These are phyloP conservation scores for Alloteropsis semialata DNA, from an alignment of 176 grass and related monocot genomes.

Conservation along the genomic window DNA sequence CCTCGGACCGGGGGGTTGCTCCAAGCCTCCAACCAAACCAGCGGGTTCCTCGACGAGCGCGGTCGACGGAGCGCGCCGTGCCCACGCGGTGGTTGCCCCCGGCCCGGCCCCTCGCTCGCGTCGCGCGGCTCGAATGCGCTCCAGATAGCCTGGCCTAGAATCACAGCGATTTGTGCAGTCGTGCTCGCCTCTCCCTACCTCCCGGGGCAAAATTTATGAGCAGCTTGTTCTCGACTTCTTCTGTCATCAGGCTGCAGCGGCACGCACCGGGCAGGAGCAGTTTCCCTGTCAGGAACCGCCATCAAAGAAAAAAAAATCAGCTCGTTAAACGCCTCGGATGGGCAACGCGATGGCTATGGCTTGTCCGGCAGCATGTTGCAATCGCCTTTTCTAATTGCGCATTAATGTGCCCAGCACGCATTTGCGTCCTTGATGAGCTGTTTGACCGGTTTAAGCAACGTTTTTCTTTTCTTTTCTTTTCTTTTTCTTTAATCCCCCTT, in stretches of 20 bases:
- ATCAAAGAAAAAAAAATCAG: background rate
- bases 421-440: background rate
- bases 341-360: background rate
- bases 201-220: background rate
- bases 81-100: background rate
- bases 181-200: background rate
- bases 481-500: background rate
- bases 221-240: background rate
- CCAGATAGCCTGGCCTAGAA: conserved; percentile 28
- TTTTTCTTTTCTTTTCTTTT: background rate
- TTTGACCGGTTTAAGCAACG: background rate
- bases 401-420: conserved; percentile 25
- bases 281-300: background rate
- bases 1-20: background rate
- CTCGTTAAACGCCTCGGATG: background rate
- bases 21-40: background rate
- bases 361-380: background rate
- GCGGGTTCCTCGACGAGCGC: no score
- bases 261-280: background rate
- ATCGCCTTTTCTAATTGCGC: background rate
- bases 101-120: no score
- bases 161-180: background rate
- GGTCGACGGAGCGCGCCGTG: background rate
- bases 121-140: background rate
- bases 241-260: background rate